Evolutionary conservation across 164 flowering plant genomes (phyloP), one percentile per base, ranked within the genome.

Genomic region (Magnolia changhungtana): DNA sequence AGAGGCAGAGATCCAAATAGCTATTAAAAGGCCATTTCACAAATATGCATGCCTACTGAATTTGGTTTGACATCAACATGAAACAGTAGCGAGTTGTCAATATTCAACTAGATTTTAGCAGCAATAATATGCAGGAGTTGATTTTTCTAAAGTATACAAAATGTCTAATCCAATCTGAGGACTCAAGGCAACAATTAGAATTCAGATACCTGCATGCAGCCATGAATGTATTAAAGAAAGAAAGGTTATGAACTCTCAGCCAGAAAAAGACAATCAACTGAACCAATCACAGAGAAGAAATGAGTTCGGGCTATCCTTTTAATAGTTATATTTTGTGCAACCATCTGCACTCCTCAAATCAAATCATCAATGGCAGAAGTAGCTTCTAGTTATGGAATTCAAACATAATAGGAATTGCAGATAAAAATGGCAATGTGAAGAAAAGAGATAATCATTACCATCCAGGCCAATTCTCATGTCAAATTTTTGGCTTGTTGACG

Each of bases 401-500:
- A 49, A 29, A 70, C 7, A 49, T 49, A 16, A 69, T 16, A 67
- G 59, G 66, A 51, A 50, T 6, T 20, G 58, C 13, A 6, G 11
- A n/a, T 37, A 24, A 21, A 49, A 63, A 67, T 6, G 37, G 7
- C 45, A 37, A 45, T 31, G 18, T 2, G 23, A 51, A 72, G 29
- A 72, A 8, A 24, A 55, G 24, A 55, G 23, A 67, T 11, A 50
- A 68, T 24, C 49, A 67, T 76, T 92, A 96, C 99, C 99, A 96
- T 89, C 99, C 99, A 74, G 99, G 99, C 99, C 99, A 96, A 76
- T 96, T 96, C 85, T 96, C 98, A n/a, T 18, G 99, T 96, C 99
- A 96, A 19, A 96, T 79, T 78, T 96, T 96, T 37, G 99, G 99
- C 82, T 86, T 90, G 83, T 88, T 85, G 23, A 87, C 87, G 77